Base-by-base conservation (phyloP, 176 grass and related monocot genomes). In the Musa beccarii region DNA sequence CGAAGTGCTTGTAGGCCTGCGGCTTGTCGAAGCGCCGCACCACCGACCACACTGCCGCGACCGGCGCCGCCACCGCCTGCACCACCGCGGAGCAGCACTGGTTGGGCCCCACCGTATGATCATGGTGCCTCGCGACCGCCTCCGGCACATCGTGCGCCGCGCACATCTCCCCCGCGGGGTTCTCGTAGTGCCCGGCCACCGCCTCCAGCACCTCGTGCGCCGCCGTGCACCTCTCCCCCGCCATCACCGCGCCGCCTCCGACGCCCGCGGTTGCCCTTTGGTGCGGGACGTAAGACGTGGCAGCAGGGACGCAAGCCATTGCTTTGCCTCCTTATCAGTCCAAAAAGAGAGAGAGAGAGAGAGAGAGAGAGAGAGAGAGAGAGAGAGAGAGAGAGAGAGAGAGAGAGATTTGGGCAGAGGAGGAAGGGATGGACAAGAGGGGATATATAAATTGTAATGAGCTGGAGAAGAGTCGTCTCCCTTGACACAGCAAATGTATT, bases 1-100 rank as follows among this genome's bases (percentile, higher is more conserved):
- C 88, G 85, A 96, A 96, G 75, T 80, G 75, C 73, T 96, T 96
- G 79, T 96, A 96, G 69, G 78, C 83, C 89, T 96, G 92, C 14
- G 92, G 92, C n/a, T 85, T 83, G 78, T 96, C 92, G 85, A 96
- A 96, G 56, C 84, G 89, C 9, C 92, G 89, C 75, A 96, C 85
- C 82, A 96, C 69, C 3, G 92, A 89, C 92, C 92, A 96, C 49
- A 96, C 92, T 51, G 89, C 89, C 61, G 83, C 89, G 17, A 5
- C 66, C 24, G 88, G 92, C 56, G 86, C 81, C 22, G 75, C 80
- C 53, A 59, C 74, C 55, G 79, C 83, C 77, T 80, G 77, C 71
- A 81, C 75, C 19, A 78, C 73, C 76, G 83, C 82, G 52, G 54
- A 59, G 53, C 51, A 55, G 54, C 54, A 54, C 20, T 74, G 72